These are phyloP conservation scores for Lodderomyces beijingensis DNA, from an alignment of 1,139 yeast genomes.

Conservation along the genomic window DNA sequence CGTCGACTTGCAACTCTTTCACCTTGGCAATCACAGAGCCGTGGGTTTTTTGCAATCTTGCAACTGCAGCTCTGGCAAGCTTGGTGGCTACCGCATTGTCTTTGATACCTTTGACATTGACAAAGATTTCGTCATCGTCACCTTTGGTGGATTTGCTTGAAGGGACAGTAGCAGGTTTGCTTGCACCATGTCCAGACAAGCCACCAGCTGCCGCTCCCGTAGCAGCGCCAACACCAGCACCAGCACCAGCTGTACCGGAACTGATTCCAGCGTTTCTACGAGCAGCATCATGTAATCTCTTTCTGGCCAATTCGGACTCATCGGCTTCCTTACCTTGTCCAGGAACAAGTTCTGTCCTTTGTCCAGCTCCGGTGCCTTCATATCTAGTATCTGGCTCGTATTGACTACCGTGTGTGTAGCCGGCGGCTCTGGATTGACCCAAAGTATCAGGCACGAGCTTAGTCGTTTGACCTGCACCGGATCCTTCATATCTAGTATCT, in stretches of 20 bases:
- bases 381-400: constrained; percentile 2
- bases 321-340: constrained; percentile 4
- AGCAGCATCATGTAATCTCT: constrained; percentile 12
- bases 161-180: constrained; percentile 1
- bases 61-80: constrained; percentile 29
- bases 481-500: constrained; percentile 7
- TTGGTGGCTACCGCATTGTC: constrained; percentile 24
- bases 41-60: constrained; percentile 20
- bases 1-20: constrained; percentile 29
- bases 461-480: constrained; percentile 5
- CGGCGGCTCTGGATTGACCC: constrained; percentile 14
- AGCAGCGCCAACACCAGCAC: constrained; percentile 11
- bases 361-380: constrained; percentile 5
- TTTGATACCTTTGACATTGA: constrained; percentile 28
- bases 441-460: constrained; percentile 6
- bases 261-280: constrained; percentile 10
- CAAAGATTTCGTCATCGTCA: constrained; percentile 17
- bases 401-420: constrained; percentile 10
- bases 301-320: constrained; percentile 11
- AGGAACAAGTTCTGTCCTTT: constrained; percentile 4
- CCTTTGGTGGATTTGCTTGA: constrained; percentile 2
- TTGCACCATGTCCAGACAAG: constrained; percentile 5
- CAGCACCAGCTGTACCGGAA: constrained; percentile 11
- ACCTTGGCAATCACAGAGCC: constrained; percentile 23
- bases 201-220: constrained; percentile 12